Evolutionary conservation across 257 asterid genomes (phyloP).

Genomic region (Fraxinus pennsylvanica): DNA sequence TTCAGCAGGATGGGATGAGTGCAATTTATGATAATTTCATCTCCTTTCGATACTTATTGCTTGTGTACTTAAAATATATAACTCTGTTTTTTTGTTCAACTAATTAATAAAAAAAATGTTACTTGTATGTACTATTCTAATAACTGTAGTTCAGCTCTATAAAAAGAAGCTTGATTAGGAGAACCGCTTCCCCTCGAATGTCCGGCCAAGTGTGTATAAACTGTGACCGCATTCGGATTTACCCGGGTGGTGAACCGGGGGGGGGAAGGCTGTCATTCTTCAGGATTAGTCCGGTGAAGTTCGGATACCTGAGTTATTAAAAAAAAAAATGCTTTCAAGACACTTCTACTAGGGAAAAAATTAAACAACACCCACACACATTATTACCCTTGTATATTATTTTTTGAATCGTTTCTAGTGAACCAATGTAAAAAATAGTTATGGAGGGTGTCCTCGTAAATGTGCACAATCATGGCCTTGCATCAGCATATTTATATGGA

Average conservation of each 20-base stretch:
- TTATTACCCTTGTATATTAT: neutral
- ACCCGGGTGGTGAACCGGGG: too few species aligned
- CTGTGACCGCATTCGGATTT: too few species aligned
- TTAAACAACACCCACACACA: neutral
- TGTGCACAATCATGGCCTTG: neutral
- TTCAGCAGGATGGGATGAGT: neutral
- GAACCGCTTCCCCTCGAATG: too few species aligned
- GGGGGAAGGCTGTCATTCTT: too few species aligned
- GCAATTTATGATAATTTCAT: constrained; percentile 9
- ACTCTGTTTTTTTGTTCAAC: neutral
- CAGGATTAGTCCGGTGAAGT: too few species aligned
- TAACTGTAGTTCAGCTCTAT: neutral
- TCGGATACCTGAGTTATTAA: too few species aligned
- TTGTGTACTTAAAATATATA: neutral
- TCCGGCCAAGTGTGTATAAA: too few species aligned
- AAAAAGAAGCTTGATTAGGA: neutral
- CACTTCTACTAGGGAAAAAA: neutral
- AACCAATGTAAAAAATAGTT: neutral
- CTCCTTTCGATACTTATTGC: neutral
- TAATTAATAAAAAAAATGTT: neutral
- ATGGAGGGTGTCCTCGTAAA: neutral
- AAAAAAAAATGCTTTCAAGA: neutral
- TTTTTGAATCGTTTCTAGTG: neutral
- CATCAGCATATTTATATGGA: neutral
- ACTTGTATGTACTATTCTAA: neutral